Conservation (phyloP, 306 rosid genomes). For the Cucurbita argyrosperma region DNA sequence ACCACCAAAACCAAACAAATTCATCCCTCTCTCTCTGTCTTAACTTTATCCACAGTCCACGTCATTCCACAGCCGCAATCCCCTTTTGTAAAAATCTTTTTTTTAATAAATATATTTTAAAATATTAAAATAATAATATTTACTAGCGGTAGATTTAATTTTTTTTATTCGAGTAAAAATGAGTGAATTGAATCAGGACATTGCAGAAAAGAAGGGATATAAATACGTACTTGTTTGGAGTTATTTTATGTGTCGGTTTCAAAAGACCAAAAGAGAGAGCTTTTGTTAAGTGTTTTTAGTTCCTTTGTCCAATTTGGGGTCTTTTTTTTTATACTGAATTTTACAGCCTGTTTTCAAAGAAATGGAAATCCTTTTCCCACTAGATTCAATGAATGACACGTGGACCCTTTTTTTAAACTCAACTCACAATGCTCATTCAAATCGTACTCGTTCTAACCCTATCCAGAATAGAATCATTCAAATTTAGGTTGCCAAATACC, state of each 20-base stretch:
- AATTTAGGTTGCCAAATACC: too few relatives aligned
- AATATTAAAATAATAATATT: too few relatives aligned
- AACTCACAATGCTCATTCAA: too few relatives aligned
- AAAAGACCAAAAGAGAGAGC: neutral
- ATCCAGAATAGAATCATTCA: too few relatives aligned
- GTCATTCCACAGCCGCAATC: neutral
- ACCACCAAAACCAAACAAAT: neutral
- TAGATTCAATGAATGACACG: neutral
- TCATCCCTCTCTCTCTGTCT: neutral
- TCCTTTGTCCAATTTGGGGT: neutral
- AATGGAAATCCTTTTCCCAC: neutral
- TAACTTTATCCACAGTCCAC: neutral
- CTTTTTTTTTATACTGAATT: neutral
- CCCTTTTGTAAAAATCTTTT: neutral
- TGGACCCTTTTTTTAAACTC: neutral
- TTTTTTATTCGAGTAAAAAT: neutral
- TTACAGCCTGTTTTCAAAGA: constrained; percentile 1
- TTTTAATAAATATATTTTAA: neutral
- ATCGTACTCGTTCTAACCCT: too few relatives aligned
- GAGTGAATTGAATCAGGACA: neutral
- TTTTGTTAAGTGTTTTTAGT: neutral
- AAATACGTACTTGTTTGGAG: neutral
- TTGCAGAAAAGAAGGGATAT: neutral
- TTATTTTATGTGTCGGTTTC: neutral
- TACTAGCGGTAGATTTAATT: too few relatives aligned